Percentiles rank a stretch among this genome's conserved stretches.
These are phyloP conservation scores for Rhodotorula sp. DNA, from an alignment of 1,284 basidiomycete species.

Conservation along the genomic window DNA sequence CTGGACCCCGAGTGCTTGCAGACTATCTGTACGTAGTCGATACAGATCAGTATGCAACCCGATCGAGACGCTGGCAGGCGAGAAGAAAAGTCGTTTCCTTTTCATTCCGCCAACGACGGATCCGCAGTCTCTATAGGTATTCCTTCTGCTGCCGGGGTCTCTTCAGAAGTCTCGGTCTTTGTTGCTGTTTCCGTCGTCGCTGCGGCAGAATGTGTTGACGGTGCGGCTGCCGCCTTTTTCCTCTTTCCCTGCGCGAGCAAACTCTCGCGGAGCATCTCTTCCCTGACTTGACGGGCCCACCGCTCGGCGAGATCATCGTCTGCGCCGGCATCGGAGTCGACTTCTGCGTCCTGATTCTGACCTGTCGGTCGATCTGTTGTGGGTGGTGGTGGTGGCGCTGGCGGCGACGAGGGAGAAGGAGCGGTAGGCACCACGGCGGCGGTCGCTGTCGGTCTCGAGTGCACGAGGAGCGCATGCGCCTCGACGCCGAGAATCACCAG, in stretches of 20 bases:
- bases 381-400: not conserved
- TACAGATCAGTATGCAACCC: too few relatives aligned
- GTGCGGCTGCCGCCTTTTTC: not conserved
- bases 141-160: too few relatives aligned
- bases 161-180: not conserved
- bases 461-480: not conserved
- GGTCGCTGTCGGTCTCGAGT: not conserved
- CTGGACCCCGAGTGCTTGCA: too few relatives aligned
- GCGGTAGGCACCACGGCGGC: not conserved
- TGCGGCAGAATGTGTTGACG: not conserved
- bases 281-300: conserved; percentile 22
- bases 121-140: too few relatives aligned
- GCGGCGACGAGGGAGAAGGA: not conserved
- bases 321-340: not conserved
- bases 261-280: conserved; percentile 25
- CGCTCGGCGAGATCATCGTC: conserved; percentile 15
- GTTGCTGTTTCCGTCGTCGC: too few relatives aligned
- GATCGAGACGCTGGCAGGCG: too few relatives aligned
- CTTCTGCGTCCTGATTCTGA: not conserved
- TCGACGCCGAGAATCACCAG: not conserved
- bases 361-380: not conserved
- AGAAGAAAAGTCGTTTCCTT: too few relatives aligned
- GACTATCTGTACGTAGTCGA: too few relatives aligned
- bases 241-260: conserved; percentile 8
- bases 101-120: too few relatives aligned